phyloP scores from a whole-genome alignment of 176 grass and related monocot genomes.

The Dactylis glomerata region DNA sequence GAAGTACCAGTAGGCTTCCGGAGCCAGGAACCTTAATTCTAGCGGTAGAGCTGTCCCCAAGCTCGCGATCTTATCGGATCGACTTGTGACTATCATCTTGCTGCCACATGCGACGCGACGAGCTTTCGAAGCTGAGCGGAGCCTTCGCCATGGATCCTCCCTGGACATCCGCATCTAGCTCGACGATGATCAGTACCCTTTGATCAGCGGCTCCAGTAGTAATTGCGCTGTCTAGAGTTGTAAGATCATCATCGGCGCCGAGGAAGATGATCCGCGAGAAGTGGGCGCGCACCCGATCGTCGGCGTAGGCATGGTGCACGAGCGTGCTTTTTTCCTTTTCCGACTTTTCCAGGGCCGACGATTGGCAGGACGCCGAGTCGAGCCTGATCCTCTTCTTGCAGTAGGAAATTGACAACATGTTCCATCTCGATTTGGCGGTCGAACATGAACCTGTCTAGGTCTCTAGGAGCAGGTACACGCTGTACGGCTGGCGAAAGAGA shows the following conservation, averaged over 20 bases:
- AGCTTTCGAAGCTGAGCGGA: not conserved
- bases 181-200: slow-evolving; percentile 14
- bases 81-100: slow-evolving; percentile 15
- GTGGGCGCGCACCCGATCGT: slow-evolving; percentile 1
- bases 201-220: not conserved
- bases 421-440: not conserved
- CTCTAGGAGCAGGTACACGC: not conserved
- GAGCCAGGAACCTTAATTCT: not conserved
- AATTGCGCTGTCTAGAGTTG: not conserved
- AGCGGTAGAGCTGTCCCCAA: not conserved
- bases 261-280: not conserved
- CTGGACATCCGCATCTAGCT: not conserved
- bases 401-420: not conserved
- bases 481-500: not conserved
- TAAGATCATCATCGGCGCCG: not conserved
- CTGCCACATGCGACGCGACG: not conserved
- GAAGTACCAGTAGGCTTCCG: slow-evolving; percentile 9
- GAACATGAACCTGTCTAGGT: slow-evolving; percentile 4
- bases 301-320: slow-evolving; percentile 3
- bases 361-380: not conserved
- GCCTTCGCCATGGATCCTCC: not conserved
- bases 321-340: slow-evolving; percentile 36
- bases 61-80: not conserved
- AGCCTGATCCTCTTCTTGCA: not conserved
- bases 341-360: not conserved